Evolutionary conservation across 352 stramenopile species (phyloP).

Genomic region (Pythium dissotocum): DNA sequence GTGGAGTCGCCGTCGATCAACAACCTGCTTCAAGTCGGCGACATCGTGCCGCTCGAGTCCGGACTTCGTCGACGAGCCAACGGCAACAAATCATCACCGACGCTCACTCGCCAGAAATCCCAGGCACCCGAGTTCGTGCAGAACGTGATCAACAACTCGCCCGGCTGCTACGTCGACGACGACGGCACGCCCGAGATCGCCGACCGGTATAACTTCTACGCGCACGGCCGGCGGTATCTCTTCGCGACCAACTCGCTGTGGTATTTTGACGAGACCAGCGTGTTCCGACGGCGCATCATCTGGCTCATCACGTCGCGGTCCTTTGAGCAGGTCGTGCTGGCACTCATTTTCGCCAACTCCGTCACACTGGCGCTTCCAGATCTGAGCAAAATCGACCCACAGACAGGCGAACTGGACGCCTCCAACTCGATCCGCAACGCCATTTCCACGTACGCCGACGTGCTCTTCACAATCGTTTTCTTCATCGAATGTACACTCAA

Average conservation of each 20-base stretch:
- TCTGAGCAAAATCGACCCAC: constrained; percentile 41
- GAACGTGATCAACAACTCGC: constrained; percentile 45
- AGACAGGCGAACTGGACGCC: constrained; percentile 35
- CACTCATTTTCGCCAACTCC: constrained; percentile 79
- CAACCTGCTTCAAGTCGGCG: constrained; percentile 7
- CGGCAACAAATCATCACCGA: neutral
- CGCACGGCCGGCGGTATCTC: constrained; percentile 50
- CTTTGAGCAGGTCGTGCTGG: constrained; percentile 77
- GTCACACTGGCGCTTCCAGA: constrained; percentile 77
- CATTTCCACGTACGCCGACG: constrained; percentile 49
- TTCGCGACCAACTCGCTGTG: constrained; percentile 57
- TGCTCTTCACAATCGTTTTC: constrained; percentile 67
- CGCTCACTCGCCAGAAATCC: neutral
- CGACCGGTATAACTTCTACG: constrained; percentile 64
- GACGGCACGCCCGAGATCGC: constrained; percentile 40
- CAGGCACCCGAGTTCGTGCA: constrained; percentile 33
- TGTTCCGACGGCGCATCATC: constrained; percentile 42
- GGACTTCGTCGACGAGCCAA: neutral
- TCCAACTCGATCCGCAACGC: constrained; percentile 45
- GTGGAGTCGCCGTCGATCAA: constrained; percentile 10
- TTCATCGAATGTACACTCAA: constrained; percentile 86
- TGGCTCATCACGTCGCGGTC: constrained; percentile 49
- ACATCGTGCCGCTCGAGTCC: neutral
- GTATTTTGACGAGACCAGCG: constrained; percentile 48
- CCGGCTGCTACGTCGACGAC: constrained; percentile 38